Percentiles rank a stretch among this genome's conserved stretches.
Conservation (phyloP, 257 asterid genomes). For the Salvia hispanica region DNA sequence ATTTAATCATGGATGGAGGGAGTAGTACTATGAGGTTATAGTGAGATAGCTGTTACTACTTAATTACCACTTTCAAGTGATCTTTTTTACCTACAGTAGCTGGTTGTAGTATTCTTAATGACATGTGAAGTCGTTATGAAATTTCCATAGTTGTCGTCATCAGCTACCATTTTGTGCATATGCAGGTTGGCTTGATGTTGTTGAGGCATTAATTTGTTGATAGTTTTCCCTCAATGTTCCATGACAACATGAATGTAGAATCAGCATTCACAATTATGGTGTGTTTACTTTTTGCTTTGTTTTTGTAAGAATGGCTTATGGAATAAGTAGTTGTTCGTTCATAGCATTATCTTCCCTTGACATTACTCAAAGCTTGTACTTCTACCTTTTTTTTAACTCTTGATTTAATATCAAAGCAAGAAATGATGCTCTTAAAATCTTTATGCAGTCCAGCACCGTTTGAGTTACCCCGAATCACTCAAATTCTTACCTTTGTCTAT, state of each 20-base stretch:
- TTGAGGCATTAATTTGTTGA: constrained; percentile 89
- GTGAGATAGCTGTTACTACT: constrained; percentile 1
- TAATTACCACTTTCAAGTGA: constrained; percentile 12
- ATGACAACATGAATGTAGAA: no score
- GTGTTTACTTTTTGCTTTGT: constrained; percentile 37
- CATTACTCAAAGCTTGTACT: background rate
- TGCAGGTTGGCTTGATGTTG: constrained; percentile 76
- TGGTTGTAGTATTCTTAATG: constrained; percentile 18
- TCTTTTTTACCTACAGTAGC: constrained; percentile 2
- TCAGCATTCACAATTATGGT: constrained; percentile 87
- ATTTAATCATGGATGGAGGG: no score
- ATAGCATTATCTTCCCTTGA: no score
- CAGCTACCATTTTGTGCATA: constrained; percentile 25
- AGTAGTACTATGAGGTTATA: background rate
- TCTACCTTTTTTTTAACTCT: constrained; percentile 4
- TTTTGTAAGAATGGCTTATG: background rate
- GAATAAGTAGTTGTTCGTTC: background rate
- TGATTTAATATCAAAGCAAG: background rate
- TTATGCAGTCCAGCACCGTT: constrained; percentile 79
- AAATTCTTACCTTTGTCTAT: constrained; percentile 58
- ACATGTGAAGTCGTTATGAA: constrained; percentile 14
- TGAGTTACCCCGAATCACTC: constrained; percentile 76
- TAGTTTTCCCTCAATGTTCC: constrained; percentile 83
- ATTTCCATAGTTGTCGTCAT: constrained; percentile 11
- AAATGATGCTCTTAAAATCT: constrained; percentile 42